These are phyloP conservation scores for Fomitiporia mediterranea DNA, from an alignment of 1,284 basidiomycete genomes.

Conservation along the genomic window DNA sequence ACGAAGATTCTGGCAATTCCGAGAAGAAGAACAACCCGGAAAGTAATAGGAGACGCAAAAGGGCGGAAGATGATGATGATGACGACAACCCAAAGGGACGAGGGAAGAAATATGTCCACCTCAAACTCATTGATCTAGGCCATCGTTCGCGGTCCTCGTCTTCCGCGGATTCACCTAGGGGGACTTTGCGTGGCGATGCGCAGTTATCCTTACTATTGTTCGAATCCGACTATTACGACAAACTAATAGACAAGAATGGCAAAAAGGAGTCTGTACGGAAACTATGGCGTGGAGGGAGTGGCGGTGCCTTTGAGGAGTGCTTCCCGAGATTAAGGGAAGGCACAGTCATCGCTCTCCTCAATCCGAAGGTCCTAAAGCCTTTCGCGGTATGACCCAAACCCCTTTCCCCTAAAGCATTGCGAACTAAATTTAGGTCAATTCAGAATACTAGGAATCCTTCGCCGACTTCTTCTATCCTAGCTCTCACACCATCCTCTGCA, in stretches of 20 bases:
- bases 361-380: constrained; percentile 83
- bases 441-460: constrained; percentile 58
- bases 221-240: constrained; percentile 72
- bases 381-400: constrained; percentile 54
- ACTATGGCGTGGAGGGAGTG: constrained; percentile 81
- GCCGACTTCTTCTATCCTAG: constrained; percentile 76
- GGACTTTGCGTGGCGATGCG: constrained; percentile 71
- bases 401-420: constrained; percentile 1
- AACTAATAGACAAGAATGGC: constrained; percentile 41
- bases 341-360: constrained; percentile 85
- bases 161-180: constrained; percentile 34
- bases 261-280: constrained; percentile 45
- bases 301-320: constrained; percentile 84
- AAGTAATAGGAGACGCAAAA: constrained; percentile 17
- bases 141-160: constrained; percentile 47
- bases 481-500: constrained; percentile 80
- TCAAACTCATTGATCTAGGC: constrained; percentile 84
- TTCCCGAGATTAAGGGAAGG: constrained; percentile 84
- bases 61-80: constrained; percentile 27
- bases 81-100: constrained; percentile 38
- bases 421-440: constrained; percentile 30
- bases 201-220: constrained; percentile 81
- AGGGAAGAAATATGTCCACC: constrained; percentile 80
- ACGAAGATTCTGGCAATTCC: constrained; percentile 27
- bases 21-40: constrained; percentile 1